Conservation (phyloP, 495 filamentous ascomycete species). For the Penicillium canescens region DNA sequence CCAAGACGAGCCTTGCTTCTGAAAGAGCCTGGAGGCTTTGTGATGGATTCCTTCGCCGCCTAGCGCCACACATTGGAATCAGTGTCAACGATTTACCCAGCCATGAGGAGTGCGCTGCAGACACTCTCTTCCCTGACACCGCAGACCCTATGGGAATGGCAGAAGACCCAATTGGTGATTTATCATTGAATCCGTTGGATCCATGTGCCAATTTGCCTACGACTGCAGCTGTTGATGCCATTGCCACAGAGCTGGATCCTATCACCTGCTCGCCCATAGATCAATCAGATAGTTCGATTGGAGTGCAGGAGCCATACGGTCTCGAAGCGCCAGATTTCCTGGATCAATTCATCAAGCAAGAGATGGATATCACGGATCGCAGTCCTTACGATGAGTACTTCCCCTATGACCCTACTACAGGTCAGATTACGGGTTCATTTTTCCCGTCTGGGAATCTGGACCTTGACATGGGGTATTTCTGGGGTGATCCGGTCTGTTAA, state of each 20-base stretch:
- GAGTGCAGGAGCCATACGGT: slow-evolving; percentile 14
- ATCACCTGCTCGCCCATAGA: slow-evolving; percentile 32
- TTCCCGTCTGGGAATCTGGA: slow-evolving; percentile 38
- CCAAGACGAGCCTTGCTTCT: slow-evolving; percentile 45
- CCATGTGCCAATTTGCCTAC: slow-evolving; percentile 8
- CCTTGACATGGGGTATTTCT: slow-evolving; percentile 36
- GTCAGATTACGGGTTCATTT: slow-evolving; percentile 44
- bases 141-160: slow-evolving; percentile 1
- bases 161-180: slow-evolving; percentile 12
- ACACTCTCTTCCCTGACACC: slow-evolving; percentile 17
- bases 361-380: slow-evolving; percentile 17
- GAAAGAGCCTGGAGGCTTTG: slow-evolving; percentile 54
- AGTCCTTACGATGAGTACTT: slow-evolving; percentile 36
- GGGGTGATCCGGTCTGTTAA: slow-evolving; percentile 35
- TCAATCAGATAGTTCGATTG: slow-evolving; percentile 17
- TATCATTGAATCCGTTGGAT: slow-evolving; percentile 20
- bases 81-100: slow-evolving; percentile 28
- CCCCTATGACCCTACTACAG: slow-evolving; percentile 41
- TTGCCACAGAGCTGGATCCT: slow-evolving; percentile 26
- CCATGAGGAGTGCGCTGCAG: slow-evolving; percentile 20
- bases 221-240: slow-evolving; percentile 15
- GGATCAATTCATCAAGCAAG: slow-evolving; percentile 27
- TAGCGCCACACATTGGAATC: slow-evolving; percentile 37
- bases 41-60: slow-evolving; percentile 46
- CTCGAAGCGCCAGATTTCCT: slow-evolving; percentile 28